Base-by-base conservation (phyloP, 441 rosid species). In the Jatropha podagrica region DNA sequence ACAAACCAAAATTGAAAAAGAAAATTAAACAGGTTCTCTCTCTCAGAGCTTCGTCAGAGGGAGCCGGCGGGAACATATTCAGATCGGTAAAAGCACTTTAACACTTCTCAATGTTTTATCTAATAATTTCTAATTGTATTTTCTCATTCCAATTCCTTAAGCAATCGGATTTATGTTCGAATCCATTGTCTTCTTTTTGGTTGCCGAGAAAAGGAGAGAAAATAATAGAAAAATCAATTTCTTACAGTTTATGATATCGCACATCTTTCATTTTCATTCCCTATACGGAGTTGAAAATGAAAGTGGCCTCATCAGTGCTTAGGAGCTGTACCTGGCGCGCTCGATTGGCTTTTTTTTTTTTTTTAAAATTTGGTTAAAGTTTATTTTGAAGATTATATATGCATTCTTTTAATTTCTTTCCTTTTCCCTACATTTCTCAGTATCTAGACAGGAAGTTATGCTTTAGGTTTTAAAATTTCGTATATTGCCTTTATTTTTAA, bases 31-130 rank as follows among this genome's bases (percentile, higher is more conserved):
- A 26, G 27, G 2, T 20, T 70, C 40, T 42, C 68, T 42, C 63
- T 48, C 37, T 38, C 65, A 17, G 56, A 72, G 60, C 27, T 51
- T 63, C 48, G 55, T 58, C 78, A 69, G 78, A 79, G 78, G 54
- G 54, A 5, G 84, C 83, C 83, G 82, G 86, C 84, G 81, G 81
- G 87, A 83, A 79, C 77, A 60, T 51, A 32, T 71, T 80, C 64
- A 78, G 78, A 82, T 77, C 82, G 89, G 92, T 84, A 81, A 78
- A 67, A 48, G 38, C 73, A 37, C 54, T 11, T 38, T 1, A 12
- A 7, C 5, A 15, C 55, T 65, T 27, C 80, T 52, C 56, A 65
- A 46, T 54, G 44, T 52, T 42, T 18, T 20, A 13, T 20, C 59
- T 15, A 14, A 38, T 32, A 2, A 32, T 32, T 32, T 32, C 32